Base-by-base conservation (phyloP, 257 asterid species). In the Nicotiana attenuata region DNA sequence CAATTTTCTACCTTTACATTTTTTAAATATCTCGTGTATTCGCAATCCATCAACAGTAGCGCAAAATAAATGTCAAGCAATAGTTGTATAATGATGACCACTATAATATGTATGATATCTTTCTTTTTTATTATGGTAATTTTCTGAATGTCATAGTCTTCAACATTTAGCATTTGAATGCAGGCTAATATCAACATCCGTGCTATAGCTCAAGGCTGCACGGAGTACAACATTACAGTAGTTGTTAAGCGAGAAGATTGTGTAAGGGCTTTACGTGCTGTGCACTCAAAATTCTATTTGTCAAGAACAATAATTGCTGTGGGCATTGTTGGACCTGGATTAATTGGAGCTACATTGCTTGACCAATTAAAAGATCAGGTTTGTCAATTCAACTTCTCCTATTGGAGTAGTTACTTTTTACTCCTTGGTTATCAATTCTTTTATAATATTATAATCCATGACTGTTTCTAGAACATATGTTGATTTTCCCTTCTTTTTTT, bases 191-290 rank as follows among this genome's bases (percentile, higher is more conserved):
- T 96, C 82, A 96, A 96, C 81, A 89, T 96, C 55, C 97, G 99
- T 63, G 99, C 98, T 28, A 96, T 96, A 86, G 99, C 99, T 84
- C 99, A 96, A 90, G 99, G 99, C 64, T 96, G 98, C 90, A 94
- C 99, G 15, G 98, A 96, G 88, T 91, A 94, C 81, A 96, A 96
- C 80, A 89, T 96, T 73, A 96, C 99, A 9, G 98, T 94, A 67
- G 99, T 96, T 81, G 82, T 96, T 83, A 93, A 93, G 87, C 92
- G 94, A 87, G 99, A 96, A 84, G 98, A 96, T 78, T 93, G 98
- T 87, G 89, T 91, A 80, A 93, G 92, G 90, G 98, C 99, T 81
- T 85, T 96, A 81, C 90, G 98, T 76, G 99, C 99, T 65, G 99
- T 96, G 89, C 99, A 96, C 90, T 91, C 99, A 11, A 93, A 98